phyloP scores from a whole-genome alignment of 345 rosid genomes.

The Pugionium dolabratum region DNA sequence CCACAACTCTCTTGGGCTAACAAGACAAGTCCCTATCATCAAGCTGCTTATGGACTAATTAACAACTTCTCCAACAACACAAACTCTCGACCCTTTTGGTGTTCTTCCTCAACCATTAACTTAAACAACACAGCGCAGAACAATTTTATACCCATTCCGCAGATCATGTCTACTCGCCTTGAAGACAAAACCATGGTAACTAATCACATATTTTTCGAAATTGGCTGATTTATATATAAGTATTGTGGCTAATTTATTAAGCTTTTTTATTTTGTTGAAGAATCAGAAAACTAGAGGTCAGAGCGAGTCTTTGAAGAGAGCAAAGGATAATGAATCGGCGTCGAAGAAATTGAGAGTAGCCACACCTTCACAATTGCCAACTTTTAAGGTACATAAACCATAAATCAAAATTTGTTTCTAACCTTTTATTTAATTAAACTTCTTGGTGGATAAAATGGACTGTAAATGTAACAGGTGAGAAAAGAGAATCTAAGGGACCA shows the following conservation, averaged over 20 bases:
- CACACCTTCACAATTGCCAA: conserved; percentile 78
- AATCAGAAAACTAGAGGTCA: conserved; percentile 36
- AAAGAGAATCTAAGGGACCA: conserved; percentile 99
- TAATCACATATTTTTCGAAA: conserved; percentile 3
- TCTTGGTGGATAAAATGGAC: conserved; percentile 32
- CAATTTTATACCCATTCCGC: conserved; percentile 38
- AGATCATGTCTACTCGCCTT: conserved; percentile 25
- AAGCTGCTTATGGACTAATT: conserved; percentile 32
- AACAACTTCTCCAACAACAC: conserved; percentile 39
- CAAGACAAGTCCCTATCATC: conserved; percentile 34
- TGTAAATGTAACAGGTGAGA: conserved; percentile 60
- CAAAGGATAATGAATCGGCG: conserved; percentile 50
- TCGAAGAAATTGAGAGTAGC: conserved; percentile 65
- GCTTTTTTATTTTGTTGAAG: neutral
- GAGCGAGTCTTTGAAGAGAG: conserved; percentile 45
- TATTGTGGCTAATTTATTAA: conserved; percentile 9
- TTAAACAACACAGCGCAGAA: conserved; percentile 27
- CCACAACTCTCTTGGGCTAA: conserved; percentile 49
- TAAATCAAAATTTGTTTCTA: conserved; percentile 3
- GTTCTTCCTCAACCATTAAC: conserved; percentile 36
- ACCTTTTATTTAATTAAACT: conserved; percentile 2
- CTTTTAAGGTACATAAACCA: conserved; percentile 67
- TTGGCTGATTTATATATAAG: neutral
- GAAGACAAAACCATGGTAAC: conserved; percentile 38
- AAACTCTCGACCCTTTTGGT: conserved; percentile 42